Percentiles rank a stretch among this genome's conserved stretches.
Evolutionary conservation across 1,284 basidiomycete genomes (phyloP).

Genomic region (Coniferiporia sulphurascens): DNA sequence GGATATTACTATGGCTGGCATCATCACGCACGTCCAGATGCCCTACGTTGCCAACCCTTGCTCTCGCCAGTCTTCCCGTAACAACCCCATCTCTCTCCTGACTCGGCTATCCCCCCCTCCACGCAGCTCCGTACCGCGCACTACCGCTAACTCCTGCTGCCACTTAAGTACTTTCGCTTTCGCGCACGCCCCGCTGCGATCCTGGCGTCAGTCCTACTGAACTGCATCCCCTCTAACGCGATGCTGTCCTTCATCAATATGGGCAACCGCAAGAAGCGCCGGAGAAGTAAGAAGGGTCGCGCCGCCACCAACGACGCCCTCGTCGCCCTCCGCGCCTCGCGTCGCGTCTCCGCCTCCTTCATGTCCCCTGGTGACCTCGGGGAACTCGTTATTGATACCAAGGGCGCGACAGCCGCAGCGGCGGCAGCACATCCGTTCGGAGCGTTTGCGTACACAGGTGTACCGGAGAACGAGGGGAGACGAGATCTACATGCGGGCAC

Average conservation of each 20-base stretch:
- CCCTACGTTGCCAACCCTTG: background rate
- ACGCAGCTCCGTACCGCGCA: background rate
- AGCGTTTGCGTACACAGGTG: background rate
- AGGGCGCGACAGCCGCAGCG: background rate
- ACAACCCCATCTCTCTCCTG: background rate
- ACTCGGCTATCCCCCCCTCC: too few species aligned
- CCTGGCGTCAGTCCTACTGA: slow-evolving; percentile 13
- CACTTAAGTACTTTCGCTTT: background rate
- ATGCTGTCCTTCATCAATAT: slow-evolving; percentile 20
- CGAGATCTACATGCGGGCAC: background rate
- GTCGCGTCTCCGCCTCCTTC: slow-evolving; percentile 15
- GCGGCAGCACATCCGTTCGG: too few species aligned
- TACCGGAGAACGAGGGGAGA: background rate
- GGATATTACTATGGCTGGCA: background rate
- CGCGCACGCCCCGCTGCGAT: background rate
- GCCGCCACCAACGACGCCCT: background rate
- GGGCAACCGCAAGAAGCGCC: slow-evolving; percentile 16
- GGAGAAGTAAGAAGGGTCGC: background rate
- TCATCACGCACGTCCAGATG: background rate
- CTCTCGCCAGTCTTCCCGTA: background rate
- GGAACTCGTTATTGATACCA: background rate
- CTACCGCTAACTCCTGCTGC: background rate
- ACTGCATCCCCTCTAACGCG: slow-evolving; percentile 6
- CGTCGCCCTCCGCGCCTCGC: background rate
- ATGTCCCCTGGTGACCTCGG: slow-evolving; percentile 10